A percentile compares a stretch with the other conserved stretches of the same genome.
Evolutionary conservation across 129 eudicot species (phyloP).

Genomic region (Pulicaria dysenterica): DNA sequence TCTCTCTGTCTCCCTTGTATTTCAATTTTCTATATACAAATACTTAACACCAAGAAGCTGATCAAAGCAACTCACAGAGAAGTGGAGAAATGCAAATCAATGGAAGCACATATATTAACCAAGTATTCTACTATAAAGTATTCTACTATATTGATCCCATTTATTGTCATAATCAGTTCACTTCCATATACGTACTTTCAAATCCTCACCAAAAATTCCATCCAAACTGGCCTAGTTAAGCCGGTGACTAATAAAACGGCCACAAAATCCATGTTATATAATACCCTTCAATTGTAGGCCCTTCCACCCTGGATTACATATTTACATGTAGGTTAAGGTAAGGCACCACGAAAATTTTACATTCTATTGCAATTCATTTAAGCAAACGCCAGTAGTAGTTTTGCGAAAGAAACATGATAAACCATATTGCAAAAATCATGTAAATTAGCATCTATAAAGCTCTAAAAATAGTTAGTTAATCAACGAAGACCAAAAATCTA

Average conservation of each 20-base stretch:
- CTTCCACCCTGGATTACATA: background rate
- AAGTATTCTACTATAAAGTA: no score
- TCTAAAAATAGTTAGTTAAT: no score
- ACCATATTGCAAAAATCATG: background rate
- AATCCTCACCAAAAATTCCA: background rate
- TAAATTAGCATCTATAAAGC: no score
- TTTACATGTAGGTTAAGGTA: background rate
- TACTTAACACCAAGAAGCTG: no score
- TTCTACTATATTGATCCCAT: no score
- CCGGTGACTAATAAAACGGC: background rate
- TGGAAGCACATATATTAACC: no score
- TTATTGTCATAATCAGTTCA: no score
- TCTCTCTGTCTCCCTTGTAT: no score
- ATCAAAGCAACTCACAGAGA: no score
- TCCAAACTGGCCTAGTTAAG: slow-evolving; percentile 6
- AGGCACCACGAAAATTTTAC: background rate
- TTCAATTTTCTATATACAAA: no score
- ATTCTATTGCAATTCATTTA: background rate
- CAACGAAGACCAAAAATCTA: no score
- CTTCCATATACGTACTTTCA: background rate
- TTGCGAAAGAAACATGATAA: background rate
- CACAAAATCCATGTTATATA: slow-evolving; percentile 11
- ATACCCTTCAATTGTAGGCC: background rate
- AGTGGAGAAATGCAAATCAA: no score
- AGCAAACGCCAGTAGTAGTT: background rate